Percentiles rank a stretch among this genome's conserved stretches.
Evolutionary conservation across 1,139 yeast genomes (phyloP).

Genomic region (Casaregolazyma lundiana): DNA sequence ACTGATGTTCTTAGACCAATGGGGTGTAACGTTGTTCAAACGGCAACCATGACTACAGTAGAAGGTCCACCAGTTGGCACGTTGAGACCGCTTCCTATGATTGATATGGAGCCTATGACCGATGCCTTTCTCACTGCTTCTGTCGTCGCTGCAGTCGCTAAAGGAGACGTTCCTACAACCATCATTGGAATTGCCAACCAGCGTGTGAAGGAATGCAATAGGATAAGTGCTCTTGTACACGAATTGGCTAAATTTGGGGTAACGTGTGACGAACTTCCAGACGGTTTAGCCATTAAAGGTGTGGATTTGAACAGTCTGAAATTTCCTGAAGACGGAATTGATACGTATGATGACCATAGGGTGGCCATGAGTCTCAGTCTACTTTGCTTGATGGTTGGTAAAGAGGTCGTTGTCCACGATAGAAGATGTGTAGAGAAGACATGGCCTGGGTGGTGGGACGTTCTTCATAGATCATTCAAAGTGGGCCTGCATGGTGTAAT

Average conservation of each 20-base stretch:
- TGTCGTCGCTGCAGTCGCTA: conserved; percentile 79
- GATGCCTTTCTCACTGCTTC: conserved; percentile 97
- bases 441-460: conserved; percentile 99
- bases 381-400: conserved; percentile 54
- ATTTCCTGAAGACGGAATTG: conserved; percentile 49
- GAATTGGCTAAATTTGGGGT: conserved; percentile 92
- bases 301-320: conserved; percentile 40
- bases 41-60: conserved; percentile 82
- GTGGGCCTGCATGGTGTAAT: conserved; percentile 57
- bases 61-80: conserved; percentile 75
- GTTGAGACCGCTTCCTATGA: conserved; percentile 63
- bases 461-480: conserved; percentile 64
- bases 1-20: conserved; percentile 86
- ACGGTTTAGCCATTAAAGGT: conserved; percentile 87
- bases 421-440: conserved; percentile 94
- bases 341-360: conserved; percentile 91
- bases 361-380: conserved; percentile 97
- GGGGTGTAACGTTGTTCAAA: conserved; percentile 90
- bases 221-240: conserved; percentile 90
- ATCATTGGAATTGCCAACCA: conserved; percentile 97
- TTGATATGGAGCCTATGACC: conserved; percentile 99
- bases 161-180: conserved; percentile 46
- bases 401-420: conserved; percentile 69
- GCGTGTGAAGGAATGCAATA: conserved; percentile 94
- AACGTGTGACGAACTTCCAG: conserved; percentile 73